Base-by-base conservation (phyloP, 164 flowering plant species). In the Chimonanthus praecox region DNA sequence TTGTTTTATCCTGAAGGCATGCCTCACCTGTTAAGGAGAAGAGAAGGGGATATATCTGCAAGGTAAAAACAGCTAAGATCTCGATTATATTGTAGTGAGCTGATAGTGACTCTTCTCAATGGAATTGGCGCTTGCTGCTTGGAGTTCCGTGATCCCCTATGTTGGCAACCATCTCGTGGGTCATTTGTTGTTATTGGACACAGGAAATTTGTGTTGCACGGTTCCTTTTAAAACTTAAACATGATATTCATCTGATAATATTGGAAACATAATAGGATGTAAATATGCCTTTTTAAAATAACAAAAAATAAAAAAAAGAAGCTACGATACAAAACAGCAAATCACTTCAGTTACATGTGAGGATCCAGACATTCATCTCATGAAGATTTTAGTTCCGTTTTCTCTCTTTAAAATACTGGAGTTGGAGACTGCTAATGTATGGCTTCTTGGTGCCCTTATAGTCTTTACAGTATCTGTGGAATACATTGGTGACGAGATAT, bases 31-130 rank as follows among this genome's bases (percentile, higher is more conserved):
- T 88, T 83, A 90, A 87, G 85, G 94, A 89, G 80, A 92, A 88
- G 87, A 87, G 97, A 84, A 93, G 97, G 83, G 99, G 94, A 61
- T 96, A 96, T 91, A 82, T 87, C 78, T 92, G 98, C 97, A 96
- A 96, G 99, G 99, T 96, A 96, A 90, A 87, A 69, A 72, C 83
- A 72, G 10, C n/a, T 54, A 54, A 54, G 60, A 7, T 54, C 16
- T 54, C 11, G 16, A 10, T 54, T 54, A 54, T 54, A n/a, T 54
- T 54, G 60, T 54, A 13, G 16, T 54, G 60, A 54, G 60, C 9
- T 54, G 60, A 4, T 54, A 3, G 60, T 54, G 60, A 10, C 60
- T 54, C n/a, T 13, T 54, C 16, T 72, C 60, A 77, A 81, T 76
- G 82, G 81, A 84, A 71, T 81, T 76, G 72, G 76, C 60, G 10